Evolutionary conservation across 2,329 filamentous ascomycete genomes (phyloP), one percentile per base, ranked within the genome.

Genomic region (Elsinoe arachidis): DNA sequence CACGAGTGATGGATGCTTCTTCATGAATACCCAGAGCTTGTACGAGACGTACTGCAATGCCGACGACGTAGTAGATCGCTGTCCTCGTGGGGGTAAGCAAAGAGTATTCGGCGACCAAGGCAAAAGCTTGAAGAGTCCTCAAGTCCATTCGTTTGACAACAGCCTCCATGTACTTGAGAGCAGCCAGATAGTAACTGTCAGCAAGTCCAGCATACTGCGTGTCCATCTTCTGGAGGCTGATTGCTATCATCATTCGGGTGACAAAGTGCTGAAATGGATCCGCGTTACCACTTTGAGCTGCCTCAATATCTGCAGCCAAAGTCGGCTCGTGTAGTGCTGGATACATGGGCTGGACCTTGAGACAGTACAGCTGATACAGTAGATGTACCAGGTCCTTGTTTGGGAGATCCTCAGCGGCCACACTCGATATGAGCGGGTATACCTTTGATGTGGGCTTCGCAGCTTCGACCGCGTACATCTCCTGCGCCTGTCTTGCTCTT

Each of bases 121-220:
- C 81, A 56, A 96, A 84, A 64, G 92, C 96, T 72, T 97, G 93
- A 14, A 97, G 75, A 0, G 93, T 95, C 65, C 86, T 88, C 30
- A 96, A 73, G 69, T 97, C 89, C 77, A 95, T 96, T n/a, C 86
- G 84, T 55, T 85, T 84, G 56, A 97, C 80, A 10, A 95, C 85
- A 2, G 84, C 83, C 69, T 96, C 88, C 60, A 97, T 84, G 65
- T 85, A 85, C 61, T 86, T 84, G 74, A 97, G 84, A 4, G 92
- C 92, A 21, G 91, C 88, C 19, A 96, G 79, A 67, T 96, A 97
- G 73, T 95, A 97, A 68, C 90, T 91, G 72, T 97, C 92, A 30
- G 93, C 92, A 26, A 97, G 76, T 21, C 91, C 91, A n/a, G 91
- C 90, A 70, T 93, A 97, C 62, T 88, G 85, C 0, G 86, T 82